Evolutionary conservation across 768 basidiomycete genomes (phyloP), one percentile per base, ranked within the genome.

Genomic region (Xanthoconium stramineum): DNA sequence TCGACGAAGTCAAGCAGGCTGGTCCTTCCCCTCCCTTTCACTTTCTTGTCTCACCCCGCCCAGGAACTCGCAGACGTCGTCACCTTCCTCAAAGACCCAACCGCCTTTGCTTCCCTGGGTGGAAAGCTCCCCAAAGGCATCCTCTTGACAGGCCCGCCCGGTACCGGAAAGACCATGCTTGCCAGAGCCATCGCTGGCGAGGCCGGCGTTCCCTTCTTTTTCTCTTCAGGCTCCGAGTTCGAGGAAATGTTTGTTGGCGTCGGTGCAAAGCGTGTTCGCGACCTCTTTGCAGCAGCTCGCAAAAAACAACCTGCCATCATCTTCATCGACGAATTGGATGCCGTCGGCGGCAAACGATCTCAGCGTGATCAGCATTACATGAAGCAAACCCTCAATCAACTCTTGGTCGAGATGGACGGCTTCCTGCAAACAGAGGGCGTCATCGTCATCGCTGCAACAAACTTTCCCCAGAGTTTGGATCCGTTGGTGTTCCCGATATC

Each of bases 201-300:
- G 76, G 97, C 97, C 15, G 95, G 89, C 15, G 97, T 99, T 40
- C 94, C 94, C 0, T 99, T 99, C 79, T 86, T 98, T 72, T 97
- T 95, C 66, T 94, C 96, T 36, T 93, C 91, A 35, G 97, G 96
- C 12, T 92, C 92, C 49, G 94, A 97, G 66, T 98, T 98, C 61
- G 96, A 98, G 69, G 96, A 98, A 72, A 95, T 98, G 86, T 96
- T 94, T 68, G 94, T 96, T 46, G 94, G 94, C 53, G 88, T 92
- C 36, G 94, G 94, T 50, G 95, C 97, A 15, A 94, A 95, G 69
- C 88, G 97, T 12, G 91, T 99, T 39, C 83, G 97, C 39, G 96
- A 98, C 59, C 82, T 99, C 30, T 99, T 99, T 63, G 85, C 91
- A 6, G 86, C 91, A 7, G 97, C 97, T 24, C 83, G 94, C 50